A percentile compares a stretch with the other conserved stretches of the same genome.
Conservation (phyloP, 169 alveolate species). For the Plasmodium chabaudi region DNA sequence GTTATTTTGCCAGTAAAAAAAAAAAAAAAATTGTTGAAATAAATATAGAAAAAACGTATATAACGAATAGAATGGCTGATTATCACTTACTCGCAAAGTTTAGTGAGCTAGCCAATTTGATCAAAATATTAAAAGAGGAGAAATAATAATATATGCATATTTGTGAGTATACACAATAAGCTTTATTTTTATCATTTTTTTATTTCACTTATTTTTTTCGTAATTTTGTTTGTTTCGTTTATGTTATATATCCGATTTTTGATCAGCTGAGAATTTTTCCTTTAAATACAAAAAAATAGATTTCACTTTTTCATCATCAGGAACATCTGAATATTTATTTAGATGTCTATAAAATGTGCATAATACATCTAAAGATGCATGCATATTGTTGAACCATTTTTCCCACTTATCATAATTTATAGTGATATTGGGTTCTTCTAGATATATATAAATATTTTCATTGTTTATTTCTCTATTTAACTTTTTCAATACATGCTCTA, state of each 20-base stretch:
- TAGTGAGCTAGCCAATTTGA: constrained; percentile 20
- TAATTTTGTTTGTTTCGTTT: no score
- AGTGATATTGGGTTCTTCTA: constrained; percentile 64
- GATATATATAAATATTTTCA: constrained; percentile 45
- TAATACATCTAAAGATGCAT: constrained; percentile 15
- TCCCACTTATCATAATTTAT: constrained; percentile 46
- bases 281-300: constrained; percentile 33
- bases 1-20: constrained; percentile 45
- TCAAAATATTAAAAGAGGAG: constrained; percentile 16
- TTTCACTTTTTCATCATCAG: constrained; percentile 42
- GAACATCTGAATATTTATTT: constrained; percentile 48
- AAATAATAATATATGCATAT: background rate
- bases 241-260: background rate
- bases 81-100: constrained; percentile 54
- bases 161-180: no score
- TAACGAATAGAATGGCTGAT: constrained; percentile 56
- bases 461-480: constrained; percentile 41
- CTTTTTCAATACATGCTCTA: constrained; percentile 21
- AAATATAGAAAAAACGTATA: constrained; percentile 37
- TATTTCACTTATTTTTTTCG: no score
- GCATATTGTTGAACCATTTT: constrained; percentile 44
- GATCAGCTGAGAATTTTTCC: constrained; percentile 13
- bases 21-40: constrained; percentile 63
- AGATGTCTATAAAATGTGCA: constrained; percentile 54
- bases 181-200: no score